Evolutionary conservation across 345 rosid species (phyloP), one percentile per base, ranked within the genome.

Genomic region (Citrus reticulata): DNA sequence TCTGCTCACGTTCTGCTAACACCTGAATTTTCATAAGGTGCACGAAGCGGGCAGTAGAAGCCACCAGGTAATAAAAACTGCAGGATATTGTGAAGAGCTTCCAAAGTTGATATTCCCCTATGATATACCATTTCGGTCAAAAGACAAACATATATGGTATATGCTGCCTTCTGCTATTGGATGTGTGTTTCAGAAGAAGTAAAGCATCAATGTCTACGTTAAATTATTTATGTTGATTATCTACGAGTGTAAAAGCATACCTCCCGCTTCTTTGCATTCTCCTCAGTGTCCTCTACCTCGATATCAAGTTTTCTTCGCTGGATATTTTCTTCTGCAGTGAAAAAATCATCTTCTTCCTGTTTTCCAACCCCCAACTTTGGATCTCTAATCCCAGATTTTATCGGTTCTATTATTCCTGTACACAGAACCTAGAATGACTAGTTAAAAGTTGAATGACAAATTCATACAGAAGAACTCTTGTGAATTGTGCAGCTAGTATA

Each of bases 21-120:
- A 94, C 99, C 99, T 96, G 99, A 89, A 96, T 96, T 91, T 91
- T 93, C 97, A 95, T 90, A 96, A 96, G 87, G 92, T 95, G 97
- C 90, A 94, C 91, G 97, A 93, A 94, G 98, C 95, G 83, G 97
- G 99, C 93, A 96, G 97, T 93, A 95, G 95, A 89, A 91, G 91
- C 97, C 94, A 90, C 97, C 98, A 92, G 94, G 95, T 91, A 93
- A 93, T 95, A 95, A 92, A 95, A 90, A 93, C 98, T 90, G 96
- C 90, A 90, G 89, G 91, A 89, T 90, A 92, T 84, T 87, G 91
- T 89, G 93, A 85, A 89, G 89, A 88, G 86, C 91, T 92, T 89
- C 91, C 88, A 88, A 90, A 84, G 89, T 92, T 87, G 88, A 87
- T 90, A 89, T 86, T 88, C 93, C 89, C 89, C 87, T 86, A 94